Conservation (phyloP, 1,139 yeast species). For the Debaryomyces psychrophilus region DNA sequence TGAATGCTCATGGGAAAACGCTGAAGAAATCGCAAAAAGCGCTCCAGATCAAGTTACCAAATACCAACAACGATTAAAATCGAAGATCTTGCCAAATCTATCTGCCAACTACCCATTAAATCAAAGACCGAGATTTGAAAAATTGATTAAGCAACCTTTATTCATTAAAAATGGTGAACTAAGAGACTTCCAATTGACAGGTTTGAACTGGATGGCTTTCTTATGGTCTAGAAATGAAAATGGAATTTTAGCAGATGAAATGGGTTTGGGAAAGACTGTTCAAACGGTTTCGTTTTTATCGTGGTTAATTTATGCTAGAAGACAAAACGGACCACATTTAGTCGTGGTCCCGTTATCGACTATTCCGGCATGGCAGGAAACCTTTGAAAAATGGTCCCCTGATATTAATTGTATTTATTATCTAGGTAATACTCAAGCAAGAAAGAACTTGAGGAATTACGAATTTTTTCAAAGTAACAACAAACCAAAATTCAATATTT, state of each 20-base stretch:
- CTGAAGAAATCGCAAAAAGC: constrained; percentile 77
- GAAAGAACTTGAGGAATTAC: constrained; percentile 78
- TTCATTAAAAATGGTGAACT: constrained; percentile 90
- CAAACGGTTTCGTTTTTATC: constrained; percentile 94
- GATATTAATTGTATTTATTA: constrained; percentile 91
- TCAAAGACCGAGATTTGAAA: constrained; percentile 87
- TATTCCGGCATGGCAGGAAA: constrained; percentile 98
- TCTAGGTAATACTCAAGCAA: constrained; percentile 87
- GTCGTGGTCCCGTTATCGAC: constrained; percentile 97
- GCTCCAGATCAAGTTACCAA: constrained; percentile 86
- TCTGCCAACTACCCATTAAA: constrained; percentile 74
- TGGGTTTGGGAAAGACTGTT: constrained; percentile 98
- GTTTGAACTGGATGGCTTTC: constrained; percentile 99
- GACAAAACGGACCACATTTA: constrained; percentile 95
- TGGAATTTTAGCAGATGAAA: constrained; percentile 97
- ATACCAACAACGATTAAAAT: constrained; percentile 78
- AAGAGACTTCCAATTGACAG: constrained; percentile 96
- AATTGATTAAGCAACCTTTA: constrained; percentile 81
- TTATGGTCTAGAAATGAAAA: constrained; percentile 97
- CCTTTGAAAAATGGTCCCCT: constrained; percentile 97
- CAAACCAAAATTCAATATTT: constrained; percentile 83
- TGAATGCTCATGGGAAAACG: constrained; percentile 97
- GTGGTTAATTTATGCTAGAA: constrained; percentile 91
- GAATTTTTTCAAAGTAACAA: constrained; percentile 70
- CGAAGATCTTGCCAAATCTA: constrained; percentile 81